Conservation (phyloP, 345 rosid genomes). For the Acer negundo region DNA sequence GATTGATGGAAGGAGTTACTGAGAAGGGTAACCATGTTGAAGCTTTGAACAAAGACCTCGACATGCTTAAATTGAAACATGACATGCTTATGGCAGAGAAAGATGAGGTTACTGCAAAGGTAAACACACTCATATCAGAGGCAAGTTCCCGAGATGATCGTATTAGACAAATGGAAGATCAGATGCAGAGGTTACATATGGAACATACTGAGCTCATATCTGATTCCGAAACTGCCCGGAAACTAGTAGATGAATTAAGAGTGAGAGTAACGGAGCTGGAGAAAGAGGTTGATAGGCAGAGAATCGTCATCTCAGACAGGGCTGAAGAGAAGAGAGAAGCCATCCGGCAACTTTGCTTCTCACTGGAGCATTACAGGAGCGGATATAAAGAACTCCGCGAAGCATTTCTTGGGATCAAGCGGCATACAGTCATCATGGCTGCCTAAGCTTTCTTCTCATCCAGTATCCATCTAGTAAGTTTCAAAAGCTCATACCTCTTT, state of each 20-base stretch:
- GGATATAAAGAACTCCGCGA: conserved; percentile 61
- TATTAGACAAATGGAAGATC: conserved; percentile 47
- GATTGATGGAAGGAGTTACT: conserved; percentile 41
- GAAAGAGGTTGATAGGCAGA: conserved; percentile 55
- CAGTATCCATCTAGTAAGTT: conserved; percentile 2
- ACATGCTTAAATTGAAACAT: conserved; percentile 34
- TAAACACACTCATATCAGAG: conserved; percentile 46
- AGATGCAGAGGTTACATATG: conserved; percentile 33
- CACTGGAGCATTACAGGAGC: conserved; percentile 74
- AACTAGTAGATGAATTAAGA: conserved; percentile 38
- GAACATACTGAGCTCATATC: conserved; percentile 37
- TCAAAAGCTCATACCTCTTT: conserved; percentile 1
- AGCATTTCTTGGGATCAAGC: conserved; percentile 45
- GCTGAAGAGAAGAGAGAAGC: conserved; percentile 87
- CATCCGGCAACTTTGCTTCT: conserved; percentile 85
- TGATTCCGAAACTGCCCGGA: conserved; percentile 34
- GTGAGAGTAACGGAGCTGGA: conserved; percentile 45
- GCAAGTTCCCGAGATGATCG: conserved; percentile 41
- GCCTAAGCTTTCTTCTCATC: conserved; percentile 26
- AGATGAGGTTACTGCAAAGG: conserved; percentile 45
- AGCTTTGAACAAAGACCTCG: conserved; percentile 47
- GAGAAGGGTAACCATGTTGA: conserved; percentile 35
- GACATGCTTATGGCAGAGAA: conserved; percentile 57
- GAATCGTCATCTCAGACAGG: conserved; percentile 40
- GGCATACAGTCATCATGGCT: conserved; percentile 38